phyloP scores from a whole-genome alignment of 148 eudicot genomes.

The Rhododendron williamsianum region DNA sequence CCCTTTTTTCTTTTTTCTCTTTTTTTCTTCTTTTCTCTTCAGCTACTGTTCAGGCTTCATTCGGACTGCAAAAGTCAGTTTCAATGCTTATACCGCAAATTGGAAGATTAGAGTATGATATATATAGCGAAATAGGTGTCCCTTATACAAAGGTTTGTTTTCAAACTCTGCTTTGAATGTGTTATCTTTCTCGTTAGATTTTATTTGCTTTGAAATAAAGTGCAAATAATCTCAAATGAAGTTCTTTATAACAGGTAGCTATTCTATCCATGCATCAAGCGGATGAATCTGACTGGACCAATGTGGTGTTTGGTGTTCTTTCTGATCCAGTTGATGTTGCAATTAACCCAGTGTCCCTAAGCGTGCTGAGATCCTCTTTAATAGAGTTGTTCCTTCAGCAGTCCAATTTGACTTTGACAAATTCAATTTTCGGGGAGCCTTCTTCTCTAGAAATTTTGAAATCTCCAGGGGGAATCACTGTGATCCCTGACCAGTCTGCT shows the following conservation, averaged over 20 bases:
- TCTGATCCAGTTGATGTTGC: constrained; percentile 33
- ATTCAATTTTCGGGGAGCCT: constrained; percentile 42
- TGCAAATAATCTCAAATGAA: not conserved
- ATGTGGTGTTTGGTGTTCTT: constrained; percentile 53
- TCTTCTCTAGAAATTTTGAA: constrained; percentile 42
- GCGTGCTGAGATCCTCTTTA: constrained; percentile 41
- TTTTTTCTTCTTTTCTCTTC: constrained; percentile 2
- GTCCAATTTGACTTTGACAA: constrained; percentile 40
- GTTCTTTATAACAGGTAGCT: constrained; percentile 31
- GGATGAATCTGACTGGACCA: constrained; percentile 33
- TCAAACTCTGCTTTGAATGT: constrained; percentile 3
- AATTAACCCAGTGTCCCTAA: constrained; percentile 30
- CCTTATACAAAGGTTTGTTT: constrained; percentile 41
- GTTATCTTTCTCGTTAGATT: not conserved
- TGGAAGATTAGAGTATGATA: constrained; percentile 46
- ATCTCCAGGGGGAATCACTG: constrained; percentile 47
- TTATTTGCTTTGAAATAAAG: not conserved
- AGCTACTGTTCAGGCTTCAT: constrained; percentile 50
- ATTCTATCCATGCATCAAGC: constrained; percentile 47
- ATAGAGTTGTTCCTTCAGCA: constrained; percentile 38
- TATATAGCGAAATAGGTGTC: constrained; percentile 43
- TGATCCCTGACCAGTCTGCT: constrained; percentile 32
- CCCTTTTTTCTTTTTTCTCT: not conserved
- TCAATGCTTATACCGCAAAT: constrained; percentile 35
- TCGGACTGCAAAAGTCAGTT: constrained; percentile 47